Evolutionary conservation across 2,329 filamentous ascomycete species (phyloP).

Genomic region (Colletotrichum destructivum): DNA sequence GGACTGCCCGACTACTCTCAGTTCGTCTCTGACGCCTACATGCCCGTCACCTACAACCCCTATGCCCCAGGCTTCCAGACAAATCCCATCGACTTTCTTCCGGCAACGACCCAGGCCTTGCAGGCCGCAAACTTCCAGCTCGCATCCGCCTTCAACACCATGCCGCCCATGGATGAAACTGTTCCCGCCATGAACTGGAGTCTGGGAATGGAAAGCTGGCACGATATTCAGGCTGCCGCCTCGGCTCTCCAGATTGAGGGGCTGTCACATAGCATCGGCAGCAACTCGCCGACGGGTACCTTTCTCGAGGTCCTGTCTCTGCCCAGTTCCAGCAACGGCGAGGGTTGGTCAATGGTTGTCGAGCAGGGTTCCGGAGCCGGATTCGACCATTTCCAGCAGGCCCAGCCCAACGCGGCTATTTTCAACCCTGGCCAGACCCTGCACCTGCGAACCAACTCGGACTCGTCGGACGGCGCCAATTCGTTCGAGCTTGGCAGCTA

Average conservation of each 20-base stretch:
- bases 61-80: slow-evolving; percentile 68
- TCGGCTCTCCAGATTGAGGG: slow-evolving; percentile 69
- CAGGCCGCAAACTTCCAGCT: slow-evolving; percentile 74
- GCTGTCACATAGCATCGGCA: slow-evolving; percentile 60
- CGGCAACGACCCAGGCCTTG: slow-evolving; percentile 73
- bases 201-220: slow-evolving; percentile 80
- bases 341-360: slow-evolving; percentile 82
- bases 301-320: slow-evolving; percentile 91
- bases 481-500: slow-evolving; percentile 82
- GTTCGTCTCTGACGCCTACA: slow-evolving; percentile 69
- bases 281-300: slow-evolving; percentile 63
- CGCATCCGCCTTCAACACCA: slow-evolving; percentile 73
- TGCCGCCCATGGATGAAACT: slow-evolving; percentile 70
- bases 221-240: slow-evolving; percentile 78
- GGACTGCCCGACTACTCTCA: slow-evolving; percentile 62
- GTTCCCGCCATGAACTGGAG: slow-evolving; percentile 73
- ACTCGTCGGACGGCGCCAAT: slow-evolving; percentile 82
- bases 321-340: slow-evolving; percentile 83
- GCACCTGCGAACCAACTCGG: slow-evolving; percentile 88
- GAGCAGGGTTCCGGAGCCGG: slow-evolving; percentile 53
- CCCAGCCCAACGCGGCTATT: slow-evolving; percentile 74
- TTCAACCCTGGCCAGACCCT: slow-evolving; percentile 94
- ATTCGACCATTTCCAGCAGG: slow-evolving; percentile 75
- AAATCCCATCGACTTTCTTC: slow-evolving; percentile 73
- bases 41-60: slow-evolving; percentile 55